Evolutionary conservation across 192 early-diverging fungal genomes (phyloP), one percentile per base, ranked within the genome.

Genomic region (Coemansia furcata): DNA sequence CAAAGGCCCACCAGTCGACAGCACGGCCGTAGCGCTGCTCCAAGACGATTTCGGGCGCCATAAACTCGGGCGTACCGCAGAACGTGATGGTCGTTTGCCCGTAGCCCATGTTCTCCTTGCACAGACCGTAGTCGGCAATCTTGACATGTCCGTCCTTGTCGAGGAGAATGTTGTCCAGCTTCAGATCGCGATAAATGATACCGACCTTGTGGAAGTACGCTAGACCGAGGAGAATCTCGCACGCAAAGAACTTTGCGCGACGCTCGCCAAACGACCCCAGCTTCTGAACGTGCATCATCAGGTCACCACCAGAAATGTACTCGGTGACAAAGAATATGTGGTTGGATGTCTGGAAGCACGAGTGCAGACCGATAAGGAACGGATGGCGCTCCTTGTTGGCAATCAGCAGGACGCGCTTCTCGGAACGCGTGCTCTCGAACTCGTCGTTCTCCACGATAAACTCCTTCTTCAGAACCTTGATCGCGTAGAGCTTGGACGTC

Each of bases 1-100:
- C 91, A 77, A 93, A 94, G 3, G 97, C 94, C 97, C 97, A 99
- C 97, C 97, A 99, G 80, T 99, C 97, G 2, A 97, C 96, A 3
- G 97, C 95, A n/a, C 93, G 87, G 12, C 90, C 91, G 74, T 99
- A 99, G 44, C 92, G 92, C 83, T 97, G 92, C 77, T 97, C 97
- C 63, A 91, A 80, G 33, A 99, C 84, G 59, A 99, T 97, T 80
- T 99, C 97, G 43, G 97, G 97, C 6, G 97, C 96, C 96, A 99
- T 99, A 68, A 97, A 99, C 76, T 99, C 97, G 14, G 96, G 96
- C 30, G 97, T 99, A 36, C 97, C 97, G 72, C 96, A 98, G 83
- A 98, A 98, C 4, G 95, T 98, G 52, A 90, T 93, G 4, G 97
- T 98, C 0, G 90, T 93, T 17, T 85, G 82, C 14, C 94, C 95